phyloP scores from a whole-genome alignment of 2,329 filamentous ascomycete species.

The Ophiocordyceps camponoti-rufipedis region DNA sequence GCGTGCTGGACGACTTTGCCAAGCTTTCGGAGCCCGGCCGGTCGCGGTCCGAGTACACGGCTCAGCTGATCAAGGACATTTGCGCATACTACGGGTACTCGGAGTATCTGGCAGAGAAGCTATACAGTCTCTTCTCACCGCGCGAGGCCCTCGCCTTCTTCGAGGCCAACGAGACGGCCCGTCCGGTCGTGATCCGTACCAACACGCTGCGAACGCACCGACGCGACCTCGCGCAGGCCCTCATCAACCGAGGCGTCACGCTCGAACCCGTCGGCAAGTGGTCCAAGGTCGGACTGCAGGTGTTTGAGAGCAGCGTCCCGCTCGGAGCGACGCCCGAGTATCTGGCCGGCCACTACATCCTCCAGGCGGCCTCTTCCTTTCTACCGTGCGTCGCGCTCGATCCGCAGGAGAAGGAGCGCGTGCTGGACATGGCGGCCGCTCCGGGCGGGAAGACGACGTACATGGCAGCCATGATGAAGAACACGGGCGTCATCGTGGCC shows the following conservation, averaged over 20 bases:
- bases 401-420: constrained; percentile 79
- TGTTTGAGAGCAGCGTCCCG: constrained; percentile 76
- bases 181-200: constrained; percentile 88
- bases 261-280: constrained; percentile 95
- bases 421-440: constrained; percentile 45
- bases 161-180: constrained; percentile 89
- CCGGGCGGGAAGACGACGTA: constrained; percentile 11
- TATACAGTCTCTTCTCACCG: constrained; percentile 80
- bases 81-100: constrained; percentile 97
- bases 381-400: constrained; percentile 94
- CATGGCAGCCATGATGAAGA: constrained; percentile 56
- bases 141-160: constrained; percentile 96
- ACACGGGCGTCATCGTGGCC: constrained; percentile 86
- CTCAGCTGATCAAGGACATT: constrained; percentile 75
- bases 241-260: constrained; percentile 92
- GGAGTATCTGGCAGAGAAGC: constrained; percentile 84
- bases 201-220: constrained; percentile 73
- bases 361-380: constrained; percentile 93
- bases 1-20: constrained; percentile 76
- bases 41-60: constrained; percentile 74
- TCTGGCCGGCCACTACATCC: constrained; percentile 90
- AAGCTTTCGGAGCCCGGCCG: constrained; percentile 63
- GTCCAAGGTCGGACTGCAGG: constrained; percentile 92
- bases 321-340: constrained; percentile 95
- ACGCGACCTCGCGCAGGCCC: constrained; percentile 70